Evolutionary conservation across 2,329 filamentous ascomycete species (phyloP).

Genomic region (Colletotrichum paranaense): DNA sequence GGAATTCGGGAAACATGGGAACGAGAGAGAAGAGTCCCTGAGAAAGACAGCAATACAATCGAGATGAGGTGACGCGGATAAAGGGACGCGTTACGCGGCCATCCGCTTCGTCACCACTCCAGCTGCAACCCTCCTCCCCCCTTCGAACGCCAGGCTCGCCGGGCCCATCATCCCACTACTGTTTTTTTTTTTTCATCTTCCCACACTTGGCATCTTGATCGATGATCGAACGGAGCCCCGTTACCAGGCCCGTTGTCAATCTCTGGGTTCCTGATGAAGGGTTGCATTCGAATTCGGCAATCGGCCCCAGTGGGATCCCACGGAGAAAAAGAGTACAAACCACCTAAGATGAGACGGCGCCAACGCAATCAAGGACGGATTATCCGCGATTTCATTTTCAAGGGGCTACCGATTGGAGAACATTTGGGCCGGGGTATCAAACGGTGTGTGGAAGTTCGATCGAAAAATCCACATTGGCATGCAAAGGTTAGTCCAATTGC

Average conservation of each 20-base stretch:
- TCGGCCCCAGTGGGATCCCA: not conserved
- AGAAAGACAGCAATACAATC: not conserved
- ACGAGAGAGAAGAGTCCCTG: not conserved
- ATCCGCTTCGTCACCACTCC: conserved; percentile 1
- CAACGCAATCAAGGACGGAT: conserved; percentile 15
- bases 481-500: not conserved
- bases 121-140: not conserved
- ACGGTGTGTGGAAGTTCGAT: not conserved
- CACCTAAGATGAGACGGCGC: conserved; percentile 23
- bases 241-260: not conserved
- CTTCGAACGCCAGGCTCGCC: not conserved
- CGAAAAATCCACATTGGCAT: not conserved
- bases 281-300: not conserved
- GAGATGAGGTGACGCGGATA: conserved; percentile 14
- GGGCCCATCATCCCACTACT: not conserved
- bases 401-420: not conserved
- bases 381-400: not conserved
- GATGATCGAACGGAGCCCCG: not conserved
- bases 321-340: not conserved
- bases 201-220: not conserved
- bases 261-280: not conserved
- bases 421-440: not conserved
- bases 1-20: not conserved
- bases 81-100: conserved; percentile 6
- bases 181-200: not conserved